These are phyloP conservation scores for Calonectria multiphialidica DNA, from an alignment of 2,329 filamentous ascomycete species.

Conservation along the genomic window DNA sequence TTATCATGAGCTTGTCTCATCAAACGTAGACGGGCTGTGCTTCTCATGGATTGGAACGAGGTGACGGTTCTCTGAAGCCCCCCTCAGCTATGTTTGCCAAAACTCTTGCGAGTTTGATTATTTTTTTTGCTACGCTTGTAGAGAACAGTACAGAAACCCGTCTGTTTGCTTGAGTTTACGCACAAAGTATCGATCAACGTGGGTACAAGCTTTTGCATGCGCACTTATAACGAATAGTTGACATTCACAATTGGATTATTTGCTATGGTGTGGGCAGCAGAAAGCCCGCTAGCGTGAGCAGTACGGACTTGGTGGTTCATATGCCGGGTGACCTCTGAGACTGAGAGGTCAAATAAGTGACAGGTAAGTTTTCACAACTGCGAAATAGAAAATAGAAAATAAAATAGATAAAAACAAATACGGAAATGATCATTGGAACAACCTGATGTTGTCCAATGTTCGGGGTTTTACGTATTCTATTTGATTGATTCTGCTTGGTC, in stretches of 20 bases:
- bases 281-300: neutral
- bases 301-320: neutral
- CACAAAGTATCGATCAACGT: neutral
- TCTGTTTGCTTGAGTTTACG: neutral
- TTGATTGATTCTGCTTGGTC: too few relatives aligned
- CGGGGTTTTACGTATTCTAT: too few relatives aligned
- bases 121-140: too few relatives aligned
- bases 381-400: neutral
- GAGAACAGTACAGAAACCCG: too few relatives aligned
- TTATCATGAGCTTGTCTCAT: neutral
- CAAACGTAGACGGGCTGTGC: neutral
- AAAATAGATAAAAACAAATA: too few relatives aligned
- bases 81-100: too few relatives aligned
- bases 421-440: too few relatives aligned
- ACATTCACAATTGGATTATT: neutral
- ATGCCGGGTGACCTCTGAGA: neutral
- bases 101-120: too few relatives aligned
- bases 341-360: neutral
- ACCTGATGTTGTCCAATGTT: too few relatives aligned
- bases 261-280: too few relatives aligned
- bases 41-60: neutral
- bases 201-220: neutral
- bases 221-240: neutral
- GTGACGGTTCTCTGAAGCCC: too few relatives aligned
- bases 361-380: neutral